These are phyloP conservation scores for Posidonia oceanica DNA, from an alignment of 116 monocot genomes.

Conservation along the genomic window DNA sequence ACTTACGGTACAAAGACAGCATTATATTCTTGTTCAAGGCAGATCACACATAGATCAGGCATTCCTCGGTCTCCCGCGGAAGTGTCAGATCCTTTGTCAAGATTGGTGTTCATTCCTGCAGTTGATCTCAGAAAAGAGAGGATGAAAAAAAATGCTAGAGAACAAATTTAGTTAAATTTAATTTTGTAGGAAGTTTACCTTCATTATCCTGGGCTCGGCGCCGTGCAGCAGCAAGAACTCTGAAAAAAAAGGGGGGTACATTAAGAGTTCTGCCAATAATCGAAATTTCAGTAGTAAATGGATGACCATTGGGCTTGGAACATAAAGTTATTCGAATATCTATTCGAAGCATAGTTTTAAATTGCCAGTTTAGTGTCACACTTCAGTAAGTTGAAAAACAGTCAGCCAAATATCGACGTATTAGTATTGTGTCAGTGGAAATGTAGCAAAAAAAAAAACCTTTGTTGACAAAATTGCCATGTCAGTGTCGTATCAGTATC, in stretches of 20 bases:
- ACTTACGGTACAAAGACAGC: conserved; percentile 99
- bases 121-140: neutral
- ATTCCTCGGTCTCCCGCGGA: conserved; percentile 34
- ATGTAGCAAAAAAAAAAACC: no score
- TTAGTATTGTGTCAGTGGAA: no score
- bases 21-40: conserved; percentile 89
- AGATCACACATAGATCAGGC: conserved; percentile 90
- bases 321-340: no score
- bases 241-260: conserved; percentile 8
- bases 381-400: no score
- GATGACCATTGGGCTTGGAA: no score
- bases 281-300: no score
- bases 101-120: conserved; percentile 23
- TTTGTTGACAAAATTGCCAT: no score
- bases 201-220: conserved; percentile 55
- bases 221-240: conserved; percentile 77
- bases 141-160: neutral
- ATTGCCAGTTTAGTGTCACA: no score
- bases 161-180: neutral
- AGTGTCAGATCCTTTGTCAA: conserved; percentile 39
- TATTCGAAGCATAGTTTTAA: no score
- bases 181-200: conserved; percentile 3
- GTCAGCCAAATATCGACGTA: no score
- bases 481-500: no score
- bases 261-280: neutral